These are phyloP conservation scores for Microdochium bolleyi DNA, from an alignment of 2,329 filamentous ascomycete genomes.

Conservation along the genomic window DNA sequence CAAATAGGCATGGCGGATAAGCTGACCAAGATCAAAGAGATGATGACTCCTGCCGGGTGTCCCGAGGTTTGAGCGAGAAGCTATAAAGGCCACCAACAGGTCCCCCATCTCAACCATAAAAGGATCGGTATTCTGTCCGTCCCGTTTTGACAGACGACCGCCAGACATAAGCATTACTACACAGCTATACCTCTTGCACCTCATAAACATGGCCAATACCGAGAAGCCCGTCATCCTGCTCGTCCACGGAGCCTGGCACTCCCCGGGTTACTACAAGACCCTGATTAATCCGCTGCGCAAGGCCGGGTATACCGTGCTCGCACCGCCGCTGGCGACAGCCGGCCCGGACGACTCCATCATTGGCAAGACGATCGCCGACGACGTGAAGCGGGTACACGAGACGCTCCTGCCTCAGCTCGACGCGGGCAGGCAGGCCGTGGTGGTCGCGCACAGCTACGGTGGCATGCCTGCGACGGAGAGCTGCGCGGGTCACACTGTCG, in stretches of 20 bases:
- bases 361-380: slow-evolving; percentile 15
- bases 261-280: slow-evolving; percentile 10
- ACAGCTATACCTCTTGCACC: too few species aligned
- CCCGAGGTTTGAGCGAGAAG: too few species aligned
- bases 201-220: background rate
- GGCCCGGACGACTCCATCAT: slow-evolving; percentile 11
- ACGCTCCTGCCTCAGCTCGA: slow-evolving; percentile 10
- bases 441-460: slow-evolving; percentile 13
- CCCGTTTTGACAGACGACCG: too few species aligned
- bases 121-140: too few species aligned
- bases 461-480: slow-evolving; percentile 18
- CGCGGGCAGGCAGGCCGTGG: slow-evolving; percentile 11
- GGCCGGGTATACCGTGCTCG: slow-evolving; percentile 8
- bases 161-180: too few species aligned
- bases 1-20: too few species aligned
- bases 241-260: slow-evolving; percentile 12
- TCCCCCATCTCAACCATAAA: too few species aligned
- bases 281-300: slow-evolving; percentile 11
- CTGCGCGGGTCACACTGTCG: slow-evolving; percentile 14
- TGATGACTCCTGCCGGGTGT: too few species aligned
- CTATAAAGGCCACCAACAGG: too few species aligned
- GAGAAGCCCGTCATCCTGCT: slow-evolving; percentile 11
- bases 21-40: too few species aligned
- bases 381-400: slow-evolving; percentile 10
- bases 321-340: slow-evolving; percentile 6